Percentiles rank a stretch among this genome's conserved stretches.
phyloP scores from a whole-genome alignment of 345 rosid species.

The Gossypium longicalyx region DNA sequence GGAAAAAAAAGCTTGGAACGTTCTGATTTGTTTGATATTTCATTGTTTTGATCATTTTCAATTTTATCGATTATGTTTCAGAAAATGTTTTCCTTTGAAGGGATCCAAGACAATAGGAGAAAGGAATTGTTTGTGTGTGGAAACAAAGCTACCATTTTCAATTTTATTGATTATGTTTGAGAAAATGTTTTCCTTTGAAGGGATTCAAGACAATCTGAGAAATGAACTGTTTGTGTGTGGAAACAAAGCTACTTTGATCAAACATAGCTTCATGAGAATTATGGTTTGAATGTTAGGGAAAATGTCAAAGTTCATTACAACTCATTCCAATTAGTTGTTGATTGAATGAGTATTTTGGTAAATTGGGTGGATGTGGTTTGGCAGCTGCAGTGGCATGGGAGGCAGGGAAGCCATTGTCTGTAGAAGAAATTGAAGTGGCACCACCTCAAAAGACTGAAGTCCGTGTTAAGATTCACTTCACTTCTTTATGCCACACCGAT shows the following conservation, averaged over 20 bases:
- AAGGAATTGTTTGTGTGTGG: no score
- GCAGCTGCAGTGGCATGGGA: slow-evolving; percentile 93
- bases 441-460: slow-evolving; percentile 84
- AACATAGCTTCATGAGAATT: neutral
- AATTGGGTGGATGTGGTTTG: neutral
- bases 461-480: slow-evolving; percentile 71
- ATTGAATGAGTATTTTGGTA: neutral
- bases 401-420: slow-evolving; percentile 78
- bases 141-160: no score
- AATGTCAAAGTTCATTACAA: neutral
- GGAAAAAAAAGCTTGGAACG: neutral
- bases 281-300: neutral
- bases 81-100: no score
- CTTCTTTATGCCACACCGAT: slow-evolving; percentile 84
- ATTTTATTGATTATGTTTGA: neutral
- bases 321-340: neutral
- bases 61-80: no score
- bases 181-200: neutral
- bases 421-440: slow-evolving; percentile 85
- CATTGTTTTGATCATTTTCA: neutral
- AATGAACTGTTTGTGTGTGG: neutral
- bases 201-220: neutral
- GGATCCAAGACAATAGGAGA: no score
- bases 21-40: neutral
- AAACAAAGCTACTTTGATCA: no score